These are phyloP conservation scores for Gyrodon lividus DNA, from an alignment of 768 basidiomycete species.

Conservation along the genomic window DNA sequence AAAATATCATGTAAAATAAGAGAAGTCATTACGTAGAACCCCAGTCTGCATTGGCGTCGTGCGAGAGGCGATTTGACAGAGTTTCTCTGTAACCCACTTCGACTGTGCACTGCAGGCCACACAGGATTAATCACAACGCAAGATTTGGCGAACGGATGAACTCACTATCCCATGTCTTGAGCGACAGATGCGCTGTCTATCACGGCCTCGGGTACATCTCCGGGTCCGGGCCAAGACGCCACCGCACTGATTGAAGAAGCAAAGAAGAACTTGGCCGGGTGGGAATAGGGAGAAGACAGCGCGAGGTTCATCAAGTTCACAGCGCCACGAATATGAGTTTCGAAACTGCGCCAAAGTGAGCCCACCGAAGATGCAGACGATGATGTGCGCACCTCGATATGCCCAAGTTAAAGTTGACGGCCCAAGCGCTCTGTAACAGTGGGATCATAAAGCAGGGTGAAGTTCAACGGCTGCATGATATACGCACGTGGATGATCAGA, in stretches of 20 bases:
- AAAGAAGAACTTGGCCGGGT: constrained; percentile 47
- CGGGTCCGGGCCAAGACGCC: constrained; percentile 19
- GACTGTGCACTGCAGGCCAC: constrained; percentile 23
- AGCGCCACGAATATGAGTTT: constrained; percentile 48
- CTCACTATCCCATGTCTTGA: constrained; percentile 36
- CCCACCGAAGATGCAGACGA: not conserved
- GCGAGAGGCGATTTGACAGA: constrained; percentile 43
- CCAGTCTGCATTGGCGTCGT: constrained; percentile 21
- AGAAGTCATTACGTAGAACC: constrained; percentile 19
- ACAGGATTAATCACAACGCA: not conserved
- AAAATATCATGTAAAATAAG: too few species aligned
- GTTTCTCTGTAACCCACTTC: constrained; percentile 57
- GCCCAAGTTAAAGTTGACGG: constrained; percentile 52
- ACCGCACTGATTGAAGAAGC: constrained; percentile 45
- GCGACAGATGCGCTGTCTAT: constrained; percentile 24
- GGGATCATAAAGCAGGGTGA: not conserved
- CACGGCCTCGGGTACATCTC: constrained; percentile 22
- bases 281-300: constrained; percentile 34
- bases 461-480: too few species aligned
- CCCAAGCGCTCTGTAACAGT: constrained; percentile 48
- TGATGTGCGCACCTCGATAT: constrained; percentile 19
- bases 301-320: constrained; percentile 51
- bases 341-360: constrained; percentile 31
- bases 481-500: constrained; percentile 44
- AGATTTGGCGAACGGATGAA: constrained; percentile 4